Conservation (phyloP, 257 asterid genomes). For the Striga asiatica region DNA sequence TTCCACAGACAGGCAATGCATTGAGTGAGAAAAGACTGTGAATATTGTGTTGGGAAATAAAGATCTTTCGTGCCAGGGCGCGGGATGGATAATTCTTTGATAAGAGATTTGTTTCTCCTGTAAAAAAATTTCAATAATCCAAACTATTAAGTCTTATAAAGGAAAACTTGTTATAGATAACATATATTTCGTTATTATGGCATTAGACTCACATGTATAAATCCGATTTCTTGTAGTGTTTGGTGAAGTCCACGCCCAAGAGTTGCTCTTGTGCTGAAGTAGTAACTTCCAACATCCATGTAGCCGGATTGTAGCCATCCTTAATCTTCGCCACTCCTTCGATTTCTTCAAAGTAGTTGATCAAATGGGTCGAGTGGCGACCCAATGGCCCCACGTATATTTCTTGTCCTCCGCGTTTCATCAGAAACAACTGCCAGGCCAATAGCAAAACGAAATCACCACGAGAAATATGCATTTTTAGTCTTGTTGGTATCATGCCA, state of each 20-base stretch:
- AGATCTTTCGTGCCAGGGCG: conserved; percentile 54
- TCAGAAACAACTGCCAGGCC: conserved; percentile 36
- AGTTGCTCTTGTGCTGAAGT: conserved; percentile 33
- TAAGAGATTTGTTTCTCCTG: conserved; percentile 61
- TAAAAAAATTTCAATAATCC: background rate
- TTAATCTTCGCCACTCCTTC: conserved; percentile 32
- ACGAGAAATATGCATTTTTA: no score
- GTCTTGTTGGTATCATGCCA: no score
- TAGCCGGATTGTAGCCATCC: no score
- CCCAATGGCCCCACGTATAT: conserved; percentile 44
- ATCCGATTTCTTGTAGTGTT: conserved; percentile 33
- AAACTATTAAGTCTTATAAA: background rate
- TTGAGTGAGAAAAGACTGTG: conserved; percentile 51
- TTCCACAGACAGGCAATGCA: conserved; percentile 81
- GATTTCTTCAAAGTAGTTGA: conserved; percentile 35
- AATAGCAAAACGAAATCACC: background rate
- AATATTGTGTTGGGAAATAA: conserved; percentile 37
- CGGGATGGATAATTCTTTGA: conserved; percentile 47
- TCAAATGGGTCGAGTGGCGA: conserved; percentile 30
- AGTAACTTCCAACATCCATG: conserved; percentile 59
- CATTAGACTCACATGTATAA: conserved; percentile 25
- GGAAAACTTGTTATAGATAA: background rate
- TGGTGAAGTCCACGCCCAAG: conserved; percentile 40
- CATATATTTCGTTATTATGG: background rate
- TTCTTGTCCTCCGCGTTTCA: conserved; percentile 52